Percentiles rank a stretch among this genome's conserved stretches.
Conservation (phyloP, 768 basidiomycete species). For the Macrolepiota albuminosa region DNA sequence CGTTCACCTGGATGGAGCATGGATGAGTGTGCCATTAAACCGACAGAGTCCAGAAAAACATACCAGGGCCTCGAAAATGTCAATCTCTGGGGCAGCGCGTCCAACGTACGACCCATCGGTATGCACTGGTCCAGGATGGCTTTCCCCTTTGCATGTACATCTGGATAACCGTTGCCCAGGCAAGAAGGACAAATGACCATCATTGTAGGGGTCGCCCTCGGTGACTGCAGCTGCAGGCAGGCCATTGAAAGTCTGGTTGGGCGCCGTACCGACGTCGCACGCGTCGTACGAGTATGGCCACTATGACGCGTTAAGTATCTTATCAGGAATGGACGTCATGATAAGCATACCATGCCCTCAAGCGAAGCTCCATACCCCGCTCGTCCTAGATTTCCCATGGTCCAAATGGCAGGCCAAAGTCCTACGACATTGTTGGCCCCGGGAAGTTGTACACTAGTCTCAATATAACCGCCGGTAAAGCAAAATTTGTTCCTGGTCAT, state of each 20-base stretch:
- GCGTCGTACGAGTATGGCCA: constrained; percentile 83
- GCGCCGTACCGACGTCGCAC: constrained; percentile 81
- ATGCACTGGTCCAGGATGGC: constrained; percentile 79
- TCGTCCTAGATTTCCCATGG: constrained; percentile 64
- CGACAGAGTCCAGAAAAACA: neutral
- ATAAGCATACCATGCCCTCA: constrained; percentile 62
- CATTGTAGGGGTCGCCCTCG: constrained; percentile 47
- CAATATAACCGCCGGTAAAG: constrained; percentile 79
- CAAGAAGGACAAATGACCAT: constrained; percentile 60
- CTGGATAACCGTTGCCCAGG: constrained; percentile 80
- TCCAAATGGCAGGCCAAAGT: constrained; percentile 82
- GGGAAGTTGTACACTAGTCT: constrained; percentile 58
- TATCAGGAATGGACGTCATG: neutral
- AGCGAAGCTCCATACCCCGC: constrained; percentile 84
- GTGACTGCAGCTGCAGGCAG: constrained; percentile 57
- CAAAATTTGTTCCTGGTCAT: constrained; percentile 77
- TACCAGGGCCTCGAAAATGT: constrained; percentile 81
- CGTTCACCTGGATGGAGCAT: constrained; percentile 36
- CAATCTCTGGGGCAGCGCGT: constrained; percentile 84
- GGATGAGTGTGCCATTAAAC: neutral
- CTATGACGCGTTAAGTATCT: constrained; percentile 25
- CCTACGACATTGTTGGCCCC: constrained; percentile 62
- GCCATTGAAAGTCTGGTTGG: constrained; percentile 76
- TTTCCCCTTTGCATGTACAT: constrained; percentile 80
- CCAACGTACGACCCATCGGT: constrained; percentile 75